A percentile compares a stretch with the other conserved stretches of the same genome.
Conservation (phyloP, 1,284 basidiomycete species). For the Ceratobasidium sp. region DNA sequence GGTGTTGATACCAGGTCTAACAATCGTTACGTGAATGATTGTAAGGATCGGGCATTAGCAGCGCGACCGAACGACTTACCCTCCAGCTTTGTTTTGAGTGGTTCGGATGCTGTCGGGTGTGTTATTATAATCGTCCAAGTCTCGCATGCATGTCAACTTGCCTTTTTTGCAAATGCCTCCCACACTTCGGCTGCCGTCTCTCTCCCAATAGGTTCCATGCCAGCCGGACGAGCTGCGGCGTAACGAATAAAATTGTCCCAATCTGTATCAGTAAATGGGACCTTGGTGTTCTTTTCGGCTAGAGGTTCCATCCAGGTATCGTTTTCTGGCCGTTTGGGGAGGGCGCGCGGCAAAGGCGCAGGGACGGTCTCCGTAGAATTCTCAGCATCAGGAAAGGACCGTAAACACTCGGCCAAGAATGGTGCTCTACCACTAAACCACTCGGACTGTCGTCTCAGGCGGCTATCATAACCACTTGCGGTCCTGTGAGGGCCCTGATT, state of each 20-base stretch:
- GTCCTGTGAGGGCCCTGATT: constrained; percentile 22
- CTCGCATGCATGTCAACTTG: background rate
- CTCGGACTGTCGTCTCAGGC: background rate
- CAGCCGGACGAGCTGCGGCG: constrained; percentile 27
- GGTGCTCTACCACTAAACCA: constrained; percentile 7
- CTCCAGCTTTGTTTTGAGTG: constrained; percentile 25
- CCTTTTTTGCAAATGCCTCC: constrained; percentile 9
- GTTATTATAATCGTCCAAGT: background rate
- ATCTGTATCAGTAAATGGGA: constrained; percentile 6
- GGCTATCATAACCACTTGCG: background rate
- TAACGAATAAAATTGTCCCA: constrained; percentile 12
- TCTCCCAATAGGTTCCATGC: constrained; percentile 18
- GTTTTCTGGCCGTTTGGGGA: background rate
- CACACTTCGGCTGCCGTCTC: constrained; percentile 7
- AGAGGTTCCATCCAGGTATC: background rate
- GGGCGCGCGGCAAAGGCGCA: background rate
- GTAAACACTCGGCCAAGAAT: background rate
- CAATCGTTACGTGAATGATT: background rate
- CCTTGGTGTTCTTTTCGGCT: background rate
- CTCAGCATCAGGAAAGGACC: too few relatives aligned
- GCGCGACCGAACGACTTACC: background rate
- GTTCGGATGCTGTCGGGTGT: constrained; percentile 4
- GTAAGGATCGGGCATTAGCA: background rate
- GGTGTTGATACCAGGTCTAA: constrained; percentile 29
- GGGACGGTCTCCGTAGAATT: too few relatives aligned